These are phyloP conservation scores for Aulographum hederae DNA, from an alignment of 2,329 filamentous ascomycete genomes.

Conservation along the genomic window DNA sequence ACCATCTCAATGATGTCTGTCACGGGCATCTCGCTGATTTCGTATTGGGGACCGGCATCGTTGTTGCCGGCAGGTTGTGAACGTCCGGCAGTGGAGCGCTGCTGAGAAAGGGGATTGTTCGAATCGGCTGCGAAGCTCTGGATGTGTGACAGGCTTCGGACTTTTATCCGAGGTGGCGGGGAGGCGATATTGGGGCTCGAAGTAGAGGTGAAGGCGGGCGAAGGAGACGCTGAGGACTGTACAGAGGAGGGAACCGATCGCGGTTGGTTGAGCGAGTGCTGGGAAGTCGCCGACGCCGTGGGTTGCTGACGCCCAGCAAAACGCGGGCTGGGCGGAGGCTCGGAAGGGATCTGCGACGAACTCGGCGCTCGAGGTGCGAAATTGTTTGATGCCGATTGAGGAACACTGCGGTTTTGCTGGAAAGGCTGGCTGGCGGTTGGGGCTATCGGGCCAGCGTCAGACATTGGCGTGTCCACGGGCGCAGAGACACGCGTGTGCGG, in stretches of 20 bases:
- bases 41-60: slow-evolving; percentile 48
- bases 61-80: slow-evolving; percentile 19
- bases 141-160: slow-evolving; percentile 81
- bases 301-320: background rate
- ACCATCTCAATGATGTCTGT: slow-evolving; percentile 98
- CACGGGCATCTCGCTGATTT: slow-evolving; percentile 95
- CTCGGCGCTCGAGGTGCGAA: background rate
- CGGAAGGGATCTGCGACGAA: background rate
- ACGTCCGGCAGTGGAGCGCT: slow-evolving; percentile 19
- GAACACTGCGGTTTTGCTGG: no score
- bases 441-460: slow-evolving; percentile 12
- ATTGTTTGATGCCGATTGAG: no score
- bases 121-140: slow-evolving; percentile 74
- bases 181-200: slow-evolving; percentile 13
- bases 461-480: slow-evolving; percentile 19
- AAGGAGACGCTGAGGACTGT: slow-evolving; percentile 23
- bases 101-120: slow-evolving; percentile 37
- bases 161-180: slow-evolving; percentile 46
- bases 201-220: slow-evolving; percentile 13
- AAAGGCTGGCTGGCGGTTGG: background rate
- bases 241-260: slow-evolving; percentile 3
- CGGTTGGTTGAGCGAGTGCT: slow-evolving; percentile 9
- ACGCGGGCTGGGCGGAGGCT: background rate
- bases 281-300: background rate
- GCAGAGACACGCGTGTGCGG: background rate